Evolutionary conservation across 2,329 filamentous ascomycete species (phyloP), one percentile per base, ranked within the genome.

Genomic region (Aspergillus aculeatinus): DNA sequence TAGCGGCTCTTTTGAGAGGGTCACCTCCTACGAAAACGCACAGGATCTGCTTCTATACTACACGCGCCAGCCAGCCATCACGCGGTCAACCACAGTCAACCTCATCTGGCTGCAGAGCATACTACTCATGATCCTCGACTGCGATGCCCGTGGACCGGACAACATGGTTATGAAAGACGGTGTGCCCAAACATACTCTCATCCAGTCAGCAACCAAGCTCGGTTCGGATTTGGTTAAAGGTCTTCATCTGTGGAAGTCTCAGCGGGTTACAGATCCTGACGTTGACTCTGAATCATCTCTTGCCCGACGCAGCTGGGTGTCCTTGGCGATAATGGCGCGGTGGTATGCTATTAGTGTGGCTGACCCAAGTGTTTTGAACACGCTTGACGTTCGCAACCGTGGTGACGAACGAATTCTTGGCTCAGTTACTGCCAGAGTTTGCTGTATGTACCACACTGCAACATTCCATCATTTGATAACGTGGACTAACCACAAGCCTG

Each of bases 291-390:
- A 79, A 60, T 70, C 70, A 27, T 77, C 77, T 44, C 65, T 79
- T 35, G 72, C 71, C 23, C 70, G 77, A 25, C 75, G 76, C 23
- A 74, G 70, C 57, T 79, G 76, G 74, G 74, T 77, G 4, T 73
- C 74, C 2, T 62, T 78, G 56, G 70, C 70, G 39, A 75, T 79
- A 39, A 59, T 79, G 48, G 69, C 72, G 6, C 76, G 77, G 44
- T 79, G 76, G 76, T 76, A 79, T 62, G 70, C 74, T 21, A 70
- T 78, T 33, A 77, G 76, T 64, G 73, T 77, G 14, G 76, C 75
- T 47, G 75, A 77, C 49, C 69, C 68, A 21, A 77, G 74, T 59
- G 66, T 77, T 35, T 68, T 79, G 47, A 72, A 70, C 39, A 71
- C 65, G 11, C 67, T 76, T 35, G 76, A 78, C 57, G 73, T 77